Base-by-base conservation (phyloP, 2,329 filamentous ascomycete species). In the Corynespora cassiicola region DNA sequence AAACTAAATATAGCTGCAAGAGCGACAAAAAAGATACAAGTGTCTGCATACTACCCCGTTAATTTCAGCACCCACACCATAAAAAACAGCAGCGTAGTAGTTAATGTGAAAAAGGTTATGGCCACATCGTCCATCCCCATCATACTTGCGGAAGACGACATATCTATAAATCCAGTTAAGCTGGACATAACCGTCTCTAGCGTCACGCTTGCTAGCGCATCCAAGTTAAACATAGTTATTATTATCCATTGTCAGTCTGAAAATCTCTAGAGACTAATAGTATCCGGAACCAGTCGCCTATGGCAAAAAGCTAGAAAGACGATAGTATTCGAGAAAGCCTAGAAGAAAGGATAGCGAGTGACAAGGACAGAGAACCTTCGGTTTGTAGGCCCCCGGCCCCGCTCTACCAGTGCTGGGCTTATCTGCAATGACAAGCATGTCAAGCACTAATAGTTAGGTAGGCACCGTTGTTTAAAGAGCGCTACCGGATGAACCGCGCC, bases 11-110 rank as follows among this genome's bases (percentile, higher is more conserved):
- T 59, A 39, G 83, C 73, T 36, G 83, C 84, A 22, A 96, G 81
- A 15, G 85, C 57, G 61, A 95, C 84, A 40, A 96, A 78, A 71
- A 96, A 96, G 65, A 96, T 87, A 73, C 91, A 95, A 7, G 90
- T 94, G 31, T 82, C 91, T 1, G 88, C 88, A 68, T 96, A 96
- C 42, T 78, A 71, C 47, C 85, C 88, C 1, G 76, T 70, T 8
- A 71, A 82, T 11, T 61, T 70, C 3, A 91, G 91, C 1, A 86
- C 86, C 88, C 90, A 96, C 30, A 74, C 63, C 8, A 68, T 65
- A 9, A 87, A 84, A 73, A 76, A 88, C 25, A 89, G 75, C 1
- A 84, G 75, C 1, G 84, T 87, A 26, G 60, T 67, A 29, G 80
- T 78, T 39, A 73, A 71, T 50, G 75, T 80, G 49, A 83, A 84